These are phyloP conservation scores for Musa balbisiana DNA, from an alignment of 202 grass and related monocot genomes.

Conservation along the genomic window DNA sequence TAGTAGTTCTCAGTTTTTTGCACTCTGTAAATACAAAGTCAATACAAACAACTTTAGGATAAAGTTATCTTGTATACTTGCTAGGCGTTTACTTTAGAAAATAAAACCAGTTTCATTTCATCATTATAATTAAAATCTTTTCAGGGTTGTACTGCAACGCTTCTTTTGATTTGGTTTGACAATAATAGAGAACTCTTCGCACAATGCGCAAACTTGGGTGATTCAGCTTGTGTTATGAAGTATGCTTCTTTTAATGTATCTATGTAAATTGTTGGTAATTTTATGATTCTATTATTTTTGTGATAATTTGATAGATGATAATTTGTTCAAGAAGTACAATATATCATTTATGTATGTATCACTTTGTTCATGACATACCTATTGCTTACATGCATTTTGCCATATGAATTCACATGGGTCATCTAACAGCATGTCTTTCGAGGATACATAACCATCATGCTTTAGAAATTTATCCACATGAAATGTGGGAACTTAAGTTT, in stretches of 20 bases:
- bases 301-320: too few species aligned
- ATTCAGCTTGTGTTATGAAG: constrained; percentile 78
- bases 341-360: background rate
- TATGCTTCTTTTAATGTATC: constrained; percentile 25
- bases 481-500: too few species aligned
- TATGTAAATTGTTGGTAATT: background rate
- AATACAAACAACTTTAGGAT: too few species aligned
- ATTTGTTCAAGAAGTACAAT: background rate
- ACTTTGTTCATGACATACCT: background rate
- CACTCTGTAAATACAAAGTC: too few species aligned
- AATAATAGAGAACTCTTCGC: constrained; percentile 59
- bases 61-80: too few species aligned
- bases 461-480: too few species aligned
- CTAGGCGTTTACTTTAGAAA: background rate
- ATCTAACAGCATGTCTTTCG: too few species aligned
- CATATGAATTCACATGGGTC: too few species aligned
- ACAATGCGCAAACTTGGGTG: constrained; percentile 85
- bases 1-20: too few species aligned
- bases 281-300: background rate
- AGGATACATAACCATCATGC: too few species aligned
- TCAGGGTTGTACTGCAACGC: constrained; percentile 85
- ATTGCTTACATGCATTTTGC: too few species aligned
- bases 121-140: constrained; percentile 4
- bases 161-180: constrained; percentile 71
- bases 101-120: background rate